Percentiles rank a stretch among this genome's conserved stretches.
Conservation (phyloP, 768 basidiomycete genomes). For the Termitomyces sp. region DNA sequence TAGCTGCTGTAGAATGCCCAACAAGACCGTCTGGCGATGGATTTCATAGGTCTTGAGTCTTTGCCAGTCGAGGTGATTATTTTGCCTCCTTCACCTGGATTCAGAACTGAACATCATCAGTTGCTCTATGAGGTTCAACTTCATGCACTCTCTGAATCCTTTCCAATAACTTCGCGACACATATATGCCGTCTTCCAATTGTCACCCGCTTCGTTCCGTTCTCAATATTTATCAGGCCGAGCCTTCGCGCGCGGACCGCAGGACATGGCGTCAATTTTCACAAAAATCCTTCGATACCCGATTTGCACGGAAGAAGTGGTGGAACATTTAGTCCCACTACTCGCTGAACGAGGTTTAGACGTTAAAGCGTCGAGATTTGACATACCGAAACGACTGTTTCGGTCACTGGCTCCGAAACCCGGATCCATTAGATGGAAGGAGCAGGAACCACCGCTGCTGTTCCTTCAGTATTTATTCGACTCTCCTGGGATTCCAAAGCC, state of each 20-base stretch:
- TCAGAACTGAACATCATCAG: slow-evolving; percentile 34
- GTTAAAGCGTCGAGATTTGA: slow-evolving; percentile 29
- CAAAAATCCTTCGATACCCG: slow-evolving; percentile 57
- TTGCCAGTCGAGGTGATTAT: slow-evolving; percentile 42
- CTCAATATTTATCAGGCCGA: slow-evolving; percentile 57
- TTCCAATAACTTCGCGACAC: slow-evolving; percentile 58
- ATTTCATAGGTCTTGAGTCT: slow-evolving; percentile 20
- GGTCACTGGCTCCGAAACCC: slow-evolving; percentile 35
- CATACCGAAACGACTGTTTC: slow-evolving; percentile 69
- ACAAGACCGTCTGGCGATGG: background rate
- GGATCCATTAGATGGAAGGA: slow-evolving; percentile 37
- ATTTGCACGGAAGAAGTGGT: slow-evolving; percentile 56
- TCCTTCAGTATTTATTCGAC: slow-evolving; percentile 56
- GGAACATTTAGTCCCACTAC: slow-evolving; percentile 34
- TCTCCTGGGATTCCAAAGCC: slow-evolving; percentile 37
- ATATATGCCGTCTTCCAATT: slow-evolving; percentile 52
- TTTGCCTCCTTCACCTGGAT: background rate
- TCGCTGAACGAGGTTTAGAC: slow-evolving; percentile 29
- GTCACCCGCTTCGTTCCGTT: slow-evolving; percentile 57
- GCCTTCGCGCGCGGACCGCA: slow-evolving; percentile 11
- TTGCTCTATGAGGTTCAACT: slow-evolving; percentile 79
- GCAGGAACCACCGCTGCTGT: slow-evolving; percentile 57
- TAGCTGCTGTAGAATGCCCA: background rate
- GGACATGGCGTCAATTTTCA: slow-evolving; percentile 31
- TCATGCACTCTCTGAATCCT: slow-evolving; percentile 55